These are phyloP conservation scores for Russula brevipes DNA, from an alignment of 768 basidiomycete species.

Conservation along the genomic window DNA sequence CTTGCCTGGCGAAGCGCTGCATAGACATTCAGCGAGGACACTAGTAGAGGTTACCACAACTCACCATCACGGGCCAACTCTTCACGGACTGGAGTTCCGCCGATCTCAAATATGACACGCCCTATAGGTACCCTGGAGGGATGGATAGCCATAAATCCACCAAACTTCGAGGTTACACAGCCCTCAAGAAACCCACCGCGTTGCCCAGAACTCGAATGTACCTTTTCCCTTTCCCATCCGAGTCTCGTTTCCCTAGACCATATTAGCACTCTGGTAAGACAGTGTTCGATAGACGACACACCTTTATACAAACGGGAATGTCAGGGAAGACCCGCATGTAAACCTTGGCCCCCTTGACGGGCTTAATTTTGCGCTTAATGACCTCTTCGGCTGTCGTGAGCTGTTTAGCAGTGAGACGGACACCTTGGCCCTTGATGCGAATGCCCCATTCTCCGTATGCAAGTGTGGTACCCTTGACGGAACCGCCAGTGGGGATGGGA, in stretches of 20 bases:
- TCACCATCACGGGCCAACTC: conserved; percentile 89
- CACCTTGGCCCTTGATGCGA: conserved; percentile 76
- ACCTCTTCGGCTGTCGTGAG: conserved; percentile 82
- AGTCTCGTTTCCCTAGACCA: conserved; percentile 83
- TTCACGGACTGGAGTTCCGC: conserved; percentile 82
- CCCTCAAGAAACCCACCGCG: conserved; percentile 49
- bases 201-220: conserved; percentile 95
- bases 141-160: neutral
- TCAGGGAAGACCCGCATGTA: conserved; percentile 92
- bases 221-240: conserved; percentile 99
- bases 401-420: conserved; percentile 83
- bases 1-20: conserved; percentile 84
- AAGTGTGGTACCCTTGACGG: conserved; percentile 88
- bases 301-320: conserved; percentile 96
- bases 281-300: conserved; percentile 33
- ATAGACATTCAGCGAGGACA: neutral
- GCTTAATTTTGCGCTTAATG: conserved; percentile 83
- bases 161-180: conserved; percentile 1
- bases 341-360: conserved; percentile 82
- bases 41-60: conserved; percentile 7
- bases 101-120: conserved; percentile 91
- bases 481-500: conserved; percentile 84
- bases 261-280: neutral
- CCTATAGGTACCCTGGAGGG: conserved; percentile 70
- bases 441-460: conserved; percentile 92